phyloP scores from a whole-genome alignment of 768 basidiomycete species.

The Boletus bicolor region DNA sequence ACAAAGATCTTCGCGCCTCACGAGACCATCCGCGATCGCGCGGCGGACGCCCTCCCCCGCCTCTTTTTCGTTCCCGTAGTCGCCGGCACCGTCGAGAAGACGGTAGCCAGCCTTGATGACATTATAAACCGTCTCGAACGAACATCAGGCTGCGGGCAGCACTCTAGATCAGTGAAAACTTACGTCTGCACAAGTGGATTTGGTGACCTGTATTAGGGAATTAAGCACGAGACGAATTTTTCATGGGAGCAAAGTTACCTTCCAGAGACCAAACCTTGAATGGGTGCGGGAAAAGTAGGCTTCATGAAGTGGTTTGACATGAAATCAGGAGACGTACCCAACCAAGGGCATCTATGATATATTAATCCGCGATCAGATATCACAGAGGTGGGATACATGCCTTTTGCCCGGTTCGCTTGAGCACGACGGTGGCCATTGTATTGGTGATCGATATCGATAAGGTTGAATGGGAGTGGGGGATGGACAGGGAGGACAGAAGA shows the following conservation, averaged over 20 bases:
- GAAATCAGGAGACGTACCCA: conserved; percentile 41
- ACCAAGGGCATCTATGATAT: conserved; percentile 64
- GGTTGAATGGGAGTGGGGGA: conserved; percentile 5
- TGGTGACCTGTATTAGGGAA: conserved; percentile 45
- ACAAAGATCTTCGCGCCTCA: conserved; percentile 88
- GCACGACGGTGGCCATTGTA: conserved; percentile 48
- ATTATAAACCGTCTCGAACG: conserved; percentile 66
- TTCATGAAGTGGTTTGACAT: neutral
- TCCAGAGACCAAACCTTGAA: conserved; percentile 69
- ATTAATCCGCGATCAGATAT: neutral
- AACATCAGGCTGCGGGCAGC: neutral
- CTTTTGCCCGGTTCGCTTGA: conserved; percentile 62
- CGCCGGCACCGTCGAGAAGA: conserved; percentile 81
- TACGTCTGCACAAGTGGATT: conserved; percentile 58
- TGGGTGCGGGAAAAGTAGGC: neutral
- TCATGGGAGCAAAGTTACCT: conserved; percentile 38
- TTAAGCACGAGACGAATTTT: neutral
- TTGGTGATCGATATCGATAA: conserved; percentile 11
- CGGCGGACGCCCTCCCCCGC: conserved; percentile 74
- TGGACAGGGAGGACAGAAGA: neutral
- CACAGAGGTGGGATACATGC: conserved; percentile 28
- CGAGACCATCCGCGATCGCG: conserved; percentile 77
- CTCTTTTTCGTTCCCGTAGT: conserved; percentile 89
- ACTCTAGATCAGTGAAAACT: conserved; percentile 13
- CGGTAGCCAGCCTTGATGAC: conserved; percentile 87